phyloP scores from a whole-genome alignment of 2,329 filamentous ascomycete species.

The Colletotrichum zoysiae region DNA sequence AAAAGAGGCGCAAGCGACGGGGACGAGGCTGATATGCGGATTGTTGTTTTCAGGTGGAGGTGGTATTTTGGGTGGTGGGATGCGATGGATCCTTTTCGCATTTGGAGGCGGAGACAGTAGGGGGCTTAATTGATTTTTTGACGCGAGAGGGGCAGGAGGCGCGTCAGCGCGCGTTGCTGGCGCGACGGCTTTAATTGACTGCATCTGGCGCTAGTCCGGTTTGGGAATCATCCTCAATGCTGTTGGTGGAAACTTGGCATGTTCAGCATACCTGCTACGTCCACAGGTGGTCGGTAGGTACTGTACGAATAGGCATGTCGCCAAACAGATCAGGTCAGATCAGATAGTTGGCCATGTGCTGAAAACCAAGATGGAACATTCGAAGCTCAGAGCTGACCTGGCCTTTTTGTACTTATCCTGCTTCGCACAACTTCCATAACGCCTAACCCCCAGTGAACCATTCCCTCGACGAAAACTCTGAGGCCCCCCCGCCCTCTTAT shows the following conservation, averaged over 20 bases:
- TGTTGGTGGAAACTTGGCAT: not conserved
- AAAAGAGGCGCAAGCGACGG: constrained; percentile 19
- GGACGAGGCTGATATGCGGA: constrained; percentile 18
- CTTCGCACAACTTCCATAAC: constrained; percentile 9
- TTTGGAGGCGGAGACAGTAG: constrained; percentile 31
- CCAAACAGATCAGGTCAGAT: not conserved
- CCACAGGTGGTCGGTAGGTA: too few relatives aligned
- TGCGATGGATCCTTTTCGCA: constrained; percentile 39
- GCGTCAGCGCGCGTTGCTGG: constrained; percentile 49
- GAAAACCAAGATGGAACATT: not conserved
- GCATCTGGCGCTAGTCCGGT: constrained; percentile 45
- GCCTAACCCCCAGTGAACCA: not conserved
- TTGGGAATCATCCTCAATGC: not conserved
- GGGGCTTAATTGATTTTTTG: constrained; percentile 41
- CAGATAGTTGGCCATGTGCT: not conserved
- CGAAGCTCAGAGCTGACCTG: not conserved
- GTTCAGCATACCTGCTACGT: not conserved
- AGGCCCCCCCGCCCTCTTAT: not conserved
- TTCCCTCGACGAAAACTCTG: not conserved
- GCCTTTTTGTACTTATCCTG: not conserved
- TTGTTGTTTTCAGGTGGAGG: constrained; percentile 39
- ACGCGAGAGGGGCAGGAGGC: constrained; percentile 44
- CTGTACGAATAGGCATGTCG: too few relatives aligned
- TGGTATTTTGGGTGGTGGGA: constrained; percentile 40
- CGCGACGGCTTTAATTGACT: constrained; percentile 56